Conservation (phyloP, 306 rosid genomes). For the Crataegus laevigata region DNA sequence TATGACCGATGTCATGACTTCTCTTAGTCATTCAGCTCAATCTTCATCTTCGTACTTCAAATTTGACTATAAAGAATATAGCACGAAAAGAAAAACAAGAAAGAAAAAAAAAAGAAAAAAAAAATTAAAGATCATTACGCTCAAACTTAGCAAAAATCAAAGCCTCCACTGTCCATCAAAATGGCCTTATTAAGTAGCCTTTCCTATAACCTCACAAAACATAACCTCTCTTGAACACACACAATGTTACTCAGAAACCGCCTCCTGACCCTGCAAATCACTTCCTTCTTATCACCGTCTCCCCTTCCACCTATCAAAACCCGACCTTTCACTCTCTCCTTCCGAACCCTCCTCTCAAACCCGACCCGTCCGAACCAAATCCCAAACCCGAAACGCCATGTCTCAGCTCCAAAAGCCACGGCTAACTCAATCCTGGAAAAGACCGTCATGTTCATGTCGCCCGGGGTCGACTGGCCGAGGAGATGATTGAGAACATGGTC, state of each 20-base stretch:
- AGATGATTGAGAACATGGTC: conserved; percentile 54
- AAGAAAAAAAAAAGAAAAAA: too few relatives aligned
- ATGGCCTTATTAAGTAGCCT: neutral
- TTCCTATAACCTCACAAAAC: neutral
- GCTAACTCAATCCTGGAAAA: conserved; percentile 17
- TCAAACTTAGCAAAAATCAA: neutral
- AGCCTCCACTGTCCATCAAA: neutral
- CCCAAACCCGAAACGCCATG: conserved; percentile 18
- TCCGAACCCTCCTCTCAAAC: conserved; percentile 27
- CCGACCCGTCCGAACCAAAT: conserved; percentile 10
- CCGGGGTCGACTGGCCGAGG: conserved; percentile 54
- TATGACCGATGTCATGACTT: too few relatives aligned
- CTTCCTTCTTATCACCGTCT: conserved; percentile 3
- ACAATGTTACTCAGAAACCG: conserved; percentile 39
- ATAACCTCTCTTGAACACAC: neutral
- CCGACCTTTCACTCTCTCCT: conserved; percentile 16
- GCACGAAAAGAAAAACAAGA: too few relatives aligned
- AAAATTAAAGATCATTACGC: too few relatives aligned
- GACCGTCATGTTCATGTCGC: conserved; percentile 57
- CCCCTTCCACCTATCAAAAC: conserved; percentile 6
- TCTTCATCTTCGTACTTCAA: too few relatives aligned
- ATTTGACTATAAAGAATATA: too few relatives aligned
- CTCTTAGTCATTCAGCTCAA: too few relatives aligned
- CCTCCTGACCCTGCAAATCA: conserved; percentile 18
- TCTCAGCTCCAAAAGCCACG: conserved; percentile 33